Evolutionary conservation across 345 rosid species (phyloP).

Genomic region (Excoecaria agallocha): DNA sequence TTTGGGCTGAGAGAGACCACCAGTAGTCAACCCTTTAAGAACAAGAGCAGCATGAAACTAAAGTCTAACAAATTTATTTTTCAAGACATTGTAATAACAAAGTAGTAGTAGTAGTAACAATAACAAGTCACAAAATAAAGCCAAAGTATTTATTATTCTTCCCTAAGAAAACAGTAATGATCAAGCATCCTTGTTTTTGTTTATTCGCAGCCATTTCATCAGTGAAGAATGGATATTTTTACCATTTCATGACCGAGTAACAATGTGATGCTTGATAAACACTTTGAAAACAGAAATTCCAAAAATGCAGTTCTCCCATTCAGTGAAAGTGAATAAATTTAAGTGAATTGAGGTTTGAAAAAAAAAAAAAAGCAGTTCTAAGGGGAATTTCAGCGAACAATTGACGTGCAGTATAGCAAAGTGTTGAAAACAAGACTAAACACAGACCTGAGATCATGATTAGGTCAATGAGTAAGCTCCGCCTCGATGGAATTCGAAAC

Average conservation of each 20-base stretch:
- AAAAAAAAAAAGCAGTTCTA: neutral
- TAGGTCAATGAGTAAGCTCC: neutral
- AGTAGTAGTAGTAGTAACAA: neutral
- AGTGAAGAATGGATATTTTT: neutral
- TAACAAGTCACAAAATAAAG: neutral
- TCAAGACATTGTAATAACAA: neutral
- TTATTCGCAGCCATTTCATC: neutral
- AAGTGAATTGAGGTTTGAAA: neutral
- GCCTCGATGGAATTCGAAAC: neutral
- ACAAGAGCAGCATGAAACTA: neutral
- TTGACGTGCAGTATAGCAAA: neutral
- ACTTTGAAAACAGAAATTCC: neutral
- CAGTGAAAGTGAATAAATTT: neutral
- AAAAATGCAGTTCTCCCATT: neutral
- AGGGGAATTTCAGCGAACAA: constrained; percentile 4
- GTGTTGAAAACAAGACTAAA: neutral
- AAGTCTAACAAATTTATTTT: neutral
- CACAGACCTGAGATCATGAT: constrained; percentile 11
- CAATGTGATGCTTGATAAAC: neutral
- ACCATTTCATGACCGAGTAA: neutral
- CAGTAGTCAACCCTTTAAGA: constrained; percentile 7
- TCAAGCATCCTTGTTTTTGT: neutral
- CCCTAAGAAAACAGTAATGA: neutral
- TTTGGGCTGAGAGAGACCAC: constrained; percentile 15
- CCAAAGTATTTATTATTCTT: neutral